phyloP scores from a whole-genome alignment of 1,284 basidiomycete genomes.

The Pterulicium gracile region DNA sequence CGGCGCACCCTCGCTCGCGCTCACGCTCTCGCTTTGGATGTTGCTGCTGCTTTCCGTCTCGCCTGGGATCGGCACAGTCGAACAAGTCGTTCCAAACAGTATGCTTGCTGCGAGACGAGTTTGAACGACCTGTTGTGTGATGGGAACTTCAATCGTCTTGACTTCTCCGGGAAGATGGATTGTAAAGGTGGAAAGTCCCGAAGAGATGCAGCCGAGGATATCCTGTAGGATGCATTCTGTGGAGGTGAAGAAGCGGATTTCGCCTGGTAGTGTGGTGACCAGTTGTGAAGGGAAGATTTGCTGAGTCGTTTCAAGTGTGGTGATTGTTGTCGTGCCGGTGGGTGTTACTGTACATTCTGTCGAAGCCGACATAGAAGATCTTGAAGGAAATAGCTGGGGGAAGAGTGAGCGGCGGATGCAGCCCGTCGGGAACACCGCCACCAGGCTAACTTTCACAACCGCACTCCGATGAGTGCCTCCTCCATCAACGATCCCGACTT shows the following conservation, averaged over 20 bases:
- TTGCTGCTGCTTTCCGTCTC: too few relatives aligned
- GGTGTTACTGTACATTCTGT: neutral
- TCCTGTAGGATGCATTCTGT: neutral
- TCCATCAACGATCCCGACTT: conserved; percentile 2
- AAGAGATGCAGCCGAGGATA: neutral
- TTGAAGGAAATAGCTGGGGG: neutral
- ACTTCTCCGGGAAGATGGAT: neutral
- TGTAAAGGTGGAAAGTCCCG: neutral
- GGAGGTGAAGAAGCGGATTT: neutral
- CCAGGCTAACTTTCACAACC: neutral
- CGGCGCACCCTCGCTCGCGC: too few relatives aligned
- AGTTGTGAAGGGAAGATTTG: neutral
- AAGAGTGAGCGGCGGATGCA: neutral
- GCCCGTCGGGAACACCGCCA: neutral
- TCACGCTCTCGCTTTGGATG: too few relatives aligned
- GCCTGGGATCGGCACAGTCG: neutral
- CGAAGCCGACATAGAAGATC: neutral
- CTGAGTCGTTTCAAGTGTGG: neutral
- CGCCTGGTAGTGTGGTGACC: neutral
- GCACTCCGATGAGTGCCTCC: neutral
- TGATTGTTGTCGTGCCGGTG: neutral
- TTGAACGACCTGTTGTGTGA: neutral
- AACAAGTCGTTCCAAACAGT: neutral
- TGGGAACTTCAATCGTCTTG: neutral
- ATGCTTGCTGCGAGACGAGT: neutral